Evolutionary conservation across 1,284 basidiomycete genomes (phyloP).

Genomic region (Phellinidium pouzarii): DNA sequence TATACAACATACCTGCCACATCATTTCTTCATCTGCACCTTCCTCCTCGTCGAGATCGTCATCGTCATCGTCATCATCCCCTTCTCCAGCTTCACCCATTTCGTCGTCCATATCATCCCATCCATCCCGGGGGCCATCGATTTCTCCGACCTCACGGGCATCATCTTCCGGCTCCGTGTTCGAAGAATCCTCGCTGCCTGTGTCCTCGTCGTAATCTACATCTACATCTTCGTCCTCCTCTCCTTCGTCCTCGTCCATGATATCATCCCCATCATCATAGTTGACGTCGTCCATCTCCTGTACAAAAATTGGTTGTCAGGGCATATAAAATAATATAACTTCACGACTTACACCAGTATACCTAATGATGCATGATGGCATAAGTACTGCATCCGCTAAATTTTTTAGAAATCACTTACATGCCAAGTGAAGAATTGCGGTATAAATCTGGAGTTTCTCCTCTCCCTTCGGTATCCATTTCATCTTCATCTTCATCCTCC

Average conservation of each 20-base stretch:
- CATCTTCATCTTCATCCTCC: conserved; percentile 41
- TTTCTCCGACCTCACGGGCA: conserved; percentile 33
- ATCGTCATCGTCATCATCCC: conserved; percentile 48
- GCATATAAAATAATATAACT: conserved; percentile 14
- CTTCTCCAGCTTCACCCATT: conserved; percentile 54
- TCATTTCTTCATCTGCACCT: conserved; percentile 46
- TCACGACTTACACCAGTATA: conserved; percentile 68
- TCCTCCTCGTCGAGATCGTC: conserved; percentile 51
- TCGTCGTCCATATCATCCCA: conserved; percentile 55
- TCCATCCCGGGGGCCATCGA: conserved; percentile 17
- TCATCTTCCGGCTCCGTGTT: conserved; percentile 63
- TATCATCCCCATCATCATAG: conserved; percentile 61
- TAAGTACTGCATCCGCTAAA: not conserved
- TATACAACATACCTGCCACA: conserved; percentile 62
- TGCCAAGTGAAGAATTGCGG: conserved; percentile 93
- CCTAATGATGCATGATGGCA: conserved; percentile 29
- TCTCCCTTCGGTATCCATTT: conserved; percentile 38
- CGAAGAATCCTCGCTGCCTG: conserved; percentile 73
- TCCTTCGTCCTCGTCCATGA: conserved; percentile 76
- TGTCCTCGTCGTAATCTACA: conserved; percentile 80
- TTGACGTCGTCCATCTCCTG: conserved; percentile 80
- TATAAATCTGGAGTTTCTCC: conserved; percentile 93
- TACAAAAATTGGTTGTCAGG: conserved; percentile 7
- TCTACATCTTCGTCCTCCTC: conserved; percentile 80
- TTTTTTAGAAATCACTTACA: conserved; percentile 47